Evolutionary conservation across 345 rosid species (phyloP).

Genomic region (Brassica rapa): DNA sequence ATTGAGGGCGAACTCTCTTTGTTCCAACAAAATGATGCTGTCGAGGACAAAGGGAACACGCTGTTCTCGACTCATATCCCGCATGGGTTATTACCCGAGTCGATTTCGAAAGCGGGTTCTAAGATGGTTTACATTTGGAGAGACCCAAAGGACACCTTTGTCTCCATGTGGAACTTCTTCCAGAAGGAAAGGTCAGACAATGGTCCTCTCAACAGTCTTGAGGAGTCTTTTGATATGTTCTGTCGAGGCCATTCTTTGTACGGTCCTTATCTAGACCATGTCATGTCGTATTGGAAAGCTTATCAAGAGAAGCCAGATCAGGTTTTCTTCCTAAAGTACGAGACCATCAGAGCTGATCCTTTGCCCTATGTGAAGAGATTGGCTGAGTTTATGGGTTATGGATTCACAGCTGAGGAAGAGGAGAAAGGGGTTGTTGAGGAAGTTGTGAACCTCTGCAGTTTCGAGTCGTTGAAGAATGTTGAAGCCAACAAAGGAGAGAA

Average conservation of each 20-base stretch:
- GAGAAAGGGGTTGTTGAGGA: background rate
- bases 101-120: background rate
- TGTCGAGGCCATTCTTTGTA: background rate
- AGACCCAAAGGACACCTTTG: slow-evolving; percentile 8
- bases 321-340: background rate
- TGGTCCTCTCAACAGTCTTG: slow-evolving; percentile 5
- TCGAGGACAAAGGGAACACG: background rate
- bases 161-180: slow-evolving; percentile 10
- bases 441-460: background rate
- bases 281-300: slow-evolving; percentile 1
- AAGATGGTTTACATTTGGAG: slow-evolving; percentile 14
- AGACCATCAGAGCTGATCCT: background rate
- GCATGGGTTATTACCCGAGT: background rate
- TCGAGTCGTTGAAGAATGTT: background rate
- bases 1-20: background rate
- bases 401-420: background rate
- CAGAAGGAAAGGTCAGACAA: background rate
- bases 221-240: background rate
- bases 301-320: background rate
- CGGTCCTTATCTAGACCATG: background rate
- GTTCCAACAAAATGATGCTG: background rate
- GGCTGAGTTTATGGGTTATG: background rate
- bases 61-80: slow-evolving; percentile 8
- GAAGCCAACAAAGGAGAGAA: background rate
- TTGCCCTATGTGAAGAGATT: background rate